Evolutionary conservation across 2,329 filamentous ascomycete species (phyloP).

Genomic region (Pseudogymnoascus sp.): DNA sequence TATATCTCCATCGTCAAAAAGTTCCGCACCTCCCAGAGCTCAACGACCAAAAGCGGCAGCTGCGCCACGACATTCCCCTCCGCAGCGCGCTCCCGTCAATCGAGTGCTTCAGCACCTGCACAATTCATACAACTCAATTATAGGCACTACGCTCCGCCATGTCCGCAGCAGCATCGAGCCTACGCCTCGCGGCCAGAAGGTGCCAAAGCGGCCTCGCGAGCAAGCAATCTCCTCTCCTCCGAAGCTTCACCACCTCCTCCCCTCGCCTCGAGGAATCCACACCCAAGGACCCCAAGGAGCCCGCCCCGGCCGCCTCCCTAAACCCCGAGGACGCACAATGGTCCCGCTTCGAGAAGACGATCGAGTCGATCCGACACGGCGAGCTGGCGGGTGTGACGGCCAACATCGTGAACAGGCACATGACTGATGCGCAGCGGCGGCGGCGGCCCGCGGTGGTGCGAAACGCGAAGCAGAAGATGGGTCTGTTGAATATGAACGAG

Average conservation of each 20-base stretch:
- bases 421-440: background rate
- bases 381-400: background rate
- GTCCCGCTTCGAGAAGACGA: background rate
- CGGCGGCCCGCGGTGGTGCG: background rate
- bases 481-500: slow-evolving; percentile 29
- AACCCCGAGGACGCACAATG: background rate
- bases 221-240: slow-evolving; percentile 4
- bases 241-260: slow-evolving; percentile 4
- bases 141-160: slow-evolving; percentile 14
- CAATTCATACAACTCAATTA: background rate
- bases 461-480: slow-evolving; percentile 19
- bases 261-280: background rate
- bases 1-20: slow-evolving; percentile 1
- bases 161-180: slow-evolving; percentile 25
- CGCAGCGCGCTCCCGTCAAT: slow-evolving; percentile 4
- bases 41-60: slow-evolving; percentile 3
- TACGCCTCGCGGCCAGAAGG: slow-evolving; percentile 23
- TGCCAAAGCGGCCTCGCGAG: slow-evolving; percentile 15
- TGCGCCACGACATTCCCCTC: background rate
- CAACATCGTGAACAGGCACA: background rate
- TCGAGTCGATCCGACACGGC: background rate
- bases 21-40: slow-evolving; percentile 3
- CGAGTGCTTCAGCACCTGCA: background rate
- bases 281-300: background rate
- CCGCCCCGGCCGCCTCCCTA: background rate